Evolutionary conservation across 1,284 basidiomycete species (phyloP).

Genomic region (Cryptococcus deneoformans): DNA sequence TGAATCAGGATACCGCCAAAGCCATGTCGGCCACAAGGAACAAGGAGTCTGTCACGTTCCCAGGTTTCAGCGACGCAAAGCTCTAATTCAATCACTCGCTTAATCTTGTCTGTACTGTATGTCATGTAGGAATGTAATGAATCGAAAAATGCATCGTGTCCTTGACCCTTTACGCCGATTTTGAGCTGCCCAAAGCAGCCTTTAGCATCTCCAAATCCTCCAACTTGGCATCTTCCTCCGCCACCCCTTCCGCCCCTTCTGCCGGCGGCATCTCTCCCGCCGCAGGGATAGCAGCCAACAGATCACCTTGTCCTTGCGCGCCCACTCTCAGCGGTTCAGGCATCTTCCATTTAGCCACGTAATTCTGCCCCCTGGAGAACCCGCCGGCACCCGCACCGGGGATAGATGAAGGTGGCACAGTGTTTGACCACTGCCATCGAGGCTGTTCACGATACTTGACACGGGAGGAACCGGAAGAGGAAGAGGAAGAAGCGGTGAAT

Average conservation of each 20-base stretch:
- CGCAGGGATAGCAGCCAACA: conserved; percentile 5
- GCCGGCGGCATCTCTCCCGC: conserved; percentile 5
- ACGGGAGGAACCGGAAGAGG: conserved; percentile 3
- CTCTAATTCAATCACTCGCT: neutral
- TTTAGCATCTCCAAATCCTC: conserved; percentile 29
- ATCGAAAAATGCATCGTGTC: too few relatives aligned
- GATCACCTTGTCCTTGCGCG: conserved; percentile 4
- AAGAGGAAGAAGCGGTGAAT: neutral
- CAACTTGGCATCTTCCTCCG: conserved; percentile 18
- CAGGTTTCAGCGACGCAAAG: neutral
- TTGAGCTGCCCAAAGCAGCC: conserved; percentile 9
- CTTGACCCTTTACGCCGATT: neutral
- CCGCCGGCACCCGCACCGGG: conserved; percentile 10
- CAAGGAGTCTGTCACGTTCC: too few relatives aligned
- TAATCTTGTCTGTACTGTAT: neutral
- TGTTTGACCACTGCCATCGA: conserved; percentile 37
- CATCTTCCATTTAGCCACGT: conserved; percentile 39
- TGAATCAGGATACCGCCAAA: conserved; percentile 43
- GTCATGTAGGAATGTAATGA: too few relatives aligned
- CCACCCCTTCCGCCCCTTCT: neutral
- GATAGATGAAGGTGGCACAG: conserved; percentile 14
- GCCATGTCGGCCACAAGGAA: conserved; percentile 37
- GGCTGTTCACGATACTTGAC: conserved; percentile 26
- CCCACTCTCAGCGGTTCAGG: conserved; percentile 19
- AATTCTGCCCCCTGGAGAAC: conserved; percentile 36